phyloP scores from a whole-genome alignment of 768 basidiomycete species.

The Tylopilus intermedius region DNA sequence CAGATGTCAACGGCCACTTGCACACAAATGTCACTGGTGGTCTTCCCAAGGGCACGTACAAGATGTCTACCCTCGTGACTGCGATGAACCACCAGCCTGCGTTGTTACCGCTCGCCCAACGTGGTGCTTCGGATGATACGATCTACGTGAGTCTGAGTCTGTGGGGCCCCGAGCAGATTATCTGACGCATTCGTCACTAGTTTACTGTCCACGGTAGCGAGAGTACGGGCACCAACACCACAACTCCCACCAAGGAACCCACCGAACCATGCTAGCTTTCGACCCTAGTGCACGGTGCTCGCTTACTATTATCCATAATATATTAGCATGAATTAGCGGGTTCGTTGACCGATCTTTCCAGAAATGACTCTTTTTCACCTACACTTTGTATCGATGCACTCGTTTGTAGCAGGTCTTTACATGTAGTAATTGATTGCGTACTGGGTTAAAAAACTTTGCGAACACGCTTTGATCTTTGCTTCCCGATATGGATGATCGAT shows the following conservation, averaged over 20 bases:
- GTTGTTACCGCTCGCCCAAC: conserved; percentile 35
- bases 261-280: conserved; percentile 2
- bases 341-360: conserved; percentile 14
- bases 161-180: not conserved
- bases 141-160: conserved; percentile 33
- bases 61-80: conserved; percentile 39
- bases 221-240: conserved; percentile 10
- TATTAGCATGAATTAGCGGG: not conserved
- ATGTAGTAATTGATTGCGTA: not conserved
- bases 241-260: conserved; percentile 6
- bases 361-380: not conserved
- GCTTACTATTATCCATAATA: not conserved
- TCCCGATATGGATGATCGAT: conserved; percentile 12
- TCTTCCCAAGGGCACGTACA: conserved; percentile 49
- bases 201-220: conserved; percentile 21
- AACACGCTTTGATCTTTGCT: not conserved
- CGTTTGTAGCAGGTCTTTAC: conserved; percentile 1
- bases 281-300: not conserved
- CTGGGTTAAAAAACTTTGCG: not conserved
- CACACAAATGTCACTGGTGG: conserved; percentile 47
- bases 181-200: conserved; percentile 14
- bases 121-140: conserved; percentile 38
- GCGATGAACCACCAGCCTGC: conserved; percentile 45
- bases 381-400: conserved; percentile 11
- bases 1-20: conserved; percentile 42